Percentiles rank a stretch among this genome's conserved stretches.
Evolutionary conservation across 768 basidiomycete species (phyloP).

Genomic region (Tephrocybe sp.): DNA sequence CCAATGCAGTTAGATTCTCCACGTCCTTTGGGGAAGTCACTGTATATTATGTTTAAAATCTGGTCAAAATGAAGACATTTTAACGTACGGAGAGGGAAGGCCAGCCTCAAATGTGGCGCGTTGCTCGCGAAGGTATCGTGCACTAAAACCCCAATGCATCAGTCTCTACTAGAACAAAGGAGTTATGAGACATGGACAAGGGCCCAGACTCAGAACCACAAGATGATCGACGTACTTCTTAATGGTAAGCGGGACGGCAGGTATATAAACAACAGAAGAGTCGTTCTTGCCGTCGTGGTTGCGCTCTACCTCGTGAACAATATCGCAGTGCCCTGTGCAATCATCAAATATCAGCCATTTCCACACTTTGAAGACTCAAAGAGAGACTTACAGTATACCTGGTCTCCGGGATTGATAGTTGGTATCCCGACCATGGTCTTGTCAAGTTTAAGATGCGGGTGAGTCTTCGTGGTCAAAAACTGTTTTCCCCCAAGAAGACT

Average conservation of each 20-base stretch:
- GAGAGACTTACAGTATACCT: slow-evolving; percentile 50
- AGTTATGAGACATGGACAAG: not conserved
- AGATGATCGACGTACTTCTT: too few relatives aligned
- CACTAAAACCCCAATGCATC: slow-evolving; percentile 27
- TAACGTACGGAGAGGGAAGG: slow-evolving; percentile 47
- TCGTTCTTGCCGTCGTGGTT: slow-evolving; percentile 46
- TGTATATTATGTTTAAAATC: slow-evolving; percentile 14
- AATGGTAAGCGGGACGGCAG: slow-evolving; percentile 49
- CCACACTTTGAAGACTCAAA: not conserved
- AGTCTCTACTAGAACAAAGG: not conserved
- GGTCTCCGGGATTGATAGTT: slow-evolving; percentile 60
- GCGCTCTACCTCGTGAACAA: slow-evolving; percentile 54
- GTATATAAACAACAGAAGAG: slow-evolving; percentile 59
- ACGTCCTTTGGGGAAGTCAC: slow-evolving; percentile 54
- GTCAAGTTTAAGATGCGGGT: slow-evolving; percentile 61
- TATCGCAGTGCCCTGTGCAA: slow-evolving; percentile 50
- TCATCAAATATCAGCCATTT: not conserved
- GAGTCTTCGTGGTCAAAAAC: slow-evolving; percentile 53
- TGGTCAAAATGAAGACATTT: not conserved
- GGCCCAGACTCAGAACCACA: too few relatives aligned
- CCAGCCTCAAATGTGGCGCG: slow-evolving; percentile 45
- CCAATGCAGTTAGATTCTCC: slow-evolving; percentile 47
- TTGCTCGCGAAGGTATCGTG: slow-evolving; percentile 49
- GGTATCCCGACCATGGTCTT: slow-evolving; percentile 61
- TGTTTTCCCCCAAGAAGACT: slow-evolving; percentile 53